phyloP scores from a whole-genome alignment of 805 yeast genomes.

The Kluyveromyces aestuarii region DNA sequence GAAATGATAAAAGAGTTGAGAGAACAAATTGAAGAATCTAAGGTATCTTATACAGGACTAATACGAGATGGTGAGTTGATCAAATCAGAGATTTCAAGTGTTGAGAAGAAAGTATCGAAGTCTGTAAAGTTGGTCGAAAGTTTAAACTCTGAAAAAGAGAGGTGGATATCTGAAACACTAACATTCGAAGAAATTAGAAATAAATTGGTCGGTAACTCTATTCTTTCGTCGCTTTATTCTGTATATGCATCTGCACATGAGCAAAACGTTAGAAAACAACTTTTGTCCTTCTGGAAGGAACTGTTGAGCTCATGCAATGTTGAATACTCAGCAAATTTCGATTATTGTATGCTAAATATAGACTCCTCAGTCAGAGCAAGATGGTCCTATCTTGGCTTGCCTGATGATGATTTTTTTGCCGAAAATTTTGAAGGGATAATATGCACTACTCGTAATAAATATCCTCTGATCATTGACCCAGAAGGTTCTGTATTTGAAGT shows the following conservation, averaged over 20 bases:
- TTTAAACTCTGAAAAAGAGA: slow-evolving; percentile 52
- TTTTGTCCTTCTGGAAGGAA: slow-evolving; percentile 30
- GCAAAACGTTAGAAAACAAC: slow-evolving; percentile 34
- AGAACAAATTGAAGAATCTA: slow-evolving; percentile 56
- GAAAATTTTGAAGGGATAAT: slow-evolving; percentile 53
- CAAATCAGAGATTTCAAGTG: slow-evolving; percentile 58
- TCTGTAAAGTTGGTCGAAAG: slow-evolving; percentile 55
- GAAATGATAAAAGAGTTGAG: slow-evolving; percentile 75
- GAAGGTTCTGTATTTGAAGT: slow-evolving; percentile 37
- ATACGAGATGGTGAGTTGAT: slow-evolving; percentile 73
- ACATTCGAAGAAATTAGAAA: slow-evolving; percentile 39
- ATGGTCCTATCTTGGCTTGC: slow-evolving; percentile 49
- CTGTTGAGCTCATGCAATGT: slow-evolving; percentile 32
- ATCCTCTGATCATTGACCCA: slow-evolving; percentile 71
- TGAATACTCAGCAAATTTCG: slow-evolving; percentile 29
- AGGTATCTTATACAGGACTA: slow-evolving; percentile 57
- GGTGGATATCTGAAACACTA: slow-evolving; percentile 63
- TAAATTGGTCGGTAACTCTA: slow-evolving; percentile 51
- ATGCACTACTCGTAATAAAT: slow-evolving; percentile 25
- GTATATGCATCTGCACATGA: slow-evolving; percentile 54
- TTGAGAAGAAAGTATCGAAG: slow-evolving; percentile 50
- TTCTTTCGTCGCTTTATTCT: slow-evolving; percentile 53
- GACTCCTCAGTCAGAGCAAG: slow-evolving; percentile 32
- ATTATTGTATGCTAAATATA: slow-evolving; percentile 31
- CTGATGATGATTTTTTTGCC: slow-evolving; percentile 48